Base-by-base conservation (phyloP, 176 grass and related monocot genomes). In the Thalia dealbata region DNA sequence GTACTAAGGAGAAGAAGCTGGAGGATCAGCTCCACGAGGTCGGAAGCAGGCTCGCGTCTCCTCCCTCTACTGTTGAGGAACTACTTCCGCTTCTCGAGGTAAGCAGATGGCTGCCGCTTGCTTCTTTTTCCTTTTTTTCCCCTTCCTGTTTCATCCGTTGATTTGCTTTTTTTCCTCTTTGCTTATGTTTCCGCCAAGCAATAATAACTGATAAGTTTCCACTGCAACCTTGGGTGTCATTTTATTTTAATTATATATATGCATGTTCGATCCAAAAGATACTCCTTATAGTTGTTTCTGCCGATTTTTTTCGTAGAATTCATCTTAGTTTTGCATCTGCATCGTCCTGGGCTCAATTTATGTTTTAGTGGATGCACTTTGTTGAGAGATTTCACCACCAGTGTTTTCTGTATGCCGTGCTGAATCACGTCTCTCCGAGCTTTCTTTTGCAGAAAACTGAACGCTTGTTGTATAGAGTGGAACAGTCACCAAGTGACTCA, bases 391-490 rank as follows among this genome's bases (percentile, higher is more conserved):
- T 38, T 38, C 54, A n/a, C n/a, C n/a, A n/a, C n/a, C n/a, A n/a
- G n/a, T 58, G n/a, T 63, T 63, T 13, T 27, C 26, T 63, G 6
- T 63, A 13, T 15, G 7, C 0, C 30, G 18, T 67, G 64, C 38
- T n/a, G 16, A 16, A 42, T 38, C 13, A 21, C 9, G 16, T 3
- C 30, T 30, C 43, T 35, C 48, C 42, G 74, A 24, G 10, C 68
- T 52, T 77, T 65, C 15, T 44, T 79, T 24, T 64, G 61, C 74
- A 96, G 92, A 81, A 92, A 73, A 66, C 78, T 0, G 86, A 96
- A 24, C 54, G 19, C 22, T 77, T 88, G 75, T 64, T 96, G 51
- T 42, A 72, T 25, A 92, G 82, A 72, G 84, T 96, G 27, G 82
- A 85, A 21, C 92, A 96, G 80, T 78, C 78, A 3, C 89, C 82